Evolutionary conservation across 805 yeast species (phyloP).

Genomic region (Cyberlindnera maritima): DNA sequence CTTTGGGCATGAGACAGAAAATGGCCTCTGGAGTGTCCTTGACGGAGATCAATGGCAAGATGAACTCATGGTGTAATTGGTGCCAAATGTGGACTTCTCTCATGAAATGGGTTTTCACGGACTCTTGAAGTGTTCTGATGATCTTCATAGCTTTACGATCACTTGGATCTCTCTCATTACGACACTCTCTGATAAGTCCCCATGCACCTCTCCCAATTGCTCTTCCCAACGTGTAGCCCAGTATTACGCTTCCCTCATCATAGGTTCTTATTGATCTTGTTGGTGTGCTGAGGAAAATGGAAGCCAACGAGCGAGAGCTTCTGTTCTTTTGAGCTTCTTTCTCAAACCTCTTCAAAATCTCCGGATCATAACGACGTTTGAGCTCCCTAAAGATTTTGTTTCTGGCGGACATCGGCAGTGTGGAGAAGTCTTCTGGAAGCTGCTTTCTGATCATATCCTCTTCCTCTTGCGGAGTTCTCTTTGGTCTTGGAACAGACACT

Average conservation of each 20-base stretch:
- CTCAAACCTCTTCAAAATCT: constrained; percentile 28
- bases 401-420: constrained; percentile 60
- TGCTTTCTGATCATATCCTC: constrained; percentile 30
- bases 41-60: constrained; percentile 60
- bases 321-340: constrained; percentile 28
- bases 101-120: constrained; percentile 55
- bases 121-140: constrained; percentile 50
- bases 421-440: constrained; percentile 52
- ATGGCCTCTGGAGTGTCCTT: constrained; percentile 60
- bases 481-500: constrained; percentile 33
- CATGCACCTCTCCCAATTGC: constrained; percentile 88
- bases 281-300: constrained; percentile 22
- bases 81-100: constrained; percentile 80
- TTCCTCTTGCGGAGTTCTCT: constrained; percentile 18
- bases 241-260: constrained; percentile 65
- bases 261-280: constrained; percentile 32
- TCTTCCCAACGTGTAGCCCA: constrained; percentile 65
- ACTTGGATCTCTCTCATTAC: constrained; percentile 28
- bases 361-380: constrained; percentile 33
- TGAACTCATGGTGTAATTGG: constrained; percentile 57
- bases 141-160: constrained; percentile 54
- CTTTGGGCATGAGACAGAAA: constrained; percentile 68
- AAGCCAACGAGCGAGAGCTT: constrained; percentile 25
- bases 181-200: constrained; percentile 79
- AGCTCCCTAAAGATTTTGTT: constrained; percentile 38